Conservation (phyloP, 2,329 filamentous ascomycete genomes). For the Colletotrichum higginsianum region DNA sequence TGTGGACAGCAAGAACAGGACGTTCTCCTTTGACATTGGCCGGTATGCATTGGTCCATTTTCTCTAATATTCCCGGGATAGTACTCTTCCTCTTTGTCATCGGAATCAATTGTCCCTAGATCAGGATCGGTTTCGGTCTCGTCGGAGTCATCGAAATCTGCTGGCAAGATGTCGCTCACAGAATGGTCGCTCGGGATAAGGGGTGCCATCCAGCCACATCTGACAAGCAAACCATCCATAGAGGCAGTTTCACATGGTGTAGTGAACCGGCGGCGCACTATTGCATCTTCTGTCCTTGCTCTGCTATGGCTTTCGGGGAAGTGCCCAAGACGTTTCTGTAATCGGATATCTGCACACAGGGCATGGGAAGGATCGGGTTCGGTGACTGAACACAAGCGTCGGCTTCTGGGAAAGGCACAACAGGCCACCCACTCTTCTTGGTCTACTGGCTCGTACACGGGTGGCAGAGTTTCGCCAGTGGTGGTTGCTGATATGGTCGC, state of each 20-base stretch:
- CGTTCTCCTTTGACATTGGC: neutral
- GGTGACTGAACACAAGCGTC: neutral
- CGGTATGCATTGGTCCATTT: neutral
- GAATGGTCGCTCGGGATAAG: neutral
- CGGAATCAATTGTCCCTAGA: neutral
- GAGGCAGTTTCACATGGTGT: neutral
- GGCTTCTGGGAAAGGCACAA: neutral
- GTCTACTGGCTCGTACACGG: neutral
- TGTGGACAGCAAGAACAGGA: neutral
- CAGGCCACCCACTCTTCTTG: neutral
- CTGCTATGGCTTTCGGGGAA: constrained; percentile 1
- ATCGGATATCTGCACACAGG: neutral
- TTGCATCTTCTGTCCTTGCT: neutral
- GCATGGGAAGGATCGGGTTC: neutral
- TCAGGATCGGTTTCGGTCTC: neutral
- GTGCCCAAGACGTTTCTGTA: neutral
- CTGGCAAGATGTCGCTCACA: neutral
- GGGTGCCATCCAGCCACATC: neutral
- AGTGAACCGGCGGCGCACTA: neutral
- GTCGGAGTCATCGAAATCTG: neutral
- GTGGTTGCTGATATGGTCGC: neutral
- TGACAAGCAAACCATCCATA: neutral
- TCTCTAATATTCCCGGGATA: neutral
- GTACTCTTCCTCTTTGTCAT: neutral
- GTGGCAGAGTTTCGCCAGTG: neutral